Percentiles rank a stretch among this genome's conserved stretches.
Conservation (phyloP, 2,329 filamentous ascomycete species). For the Xylaria sp. region DNA sequence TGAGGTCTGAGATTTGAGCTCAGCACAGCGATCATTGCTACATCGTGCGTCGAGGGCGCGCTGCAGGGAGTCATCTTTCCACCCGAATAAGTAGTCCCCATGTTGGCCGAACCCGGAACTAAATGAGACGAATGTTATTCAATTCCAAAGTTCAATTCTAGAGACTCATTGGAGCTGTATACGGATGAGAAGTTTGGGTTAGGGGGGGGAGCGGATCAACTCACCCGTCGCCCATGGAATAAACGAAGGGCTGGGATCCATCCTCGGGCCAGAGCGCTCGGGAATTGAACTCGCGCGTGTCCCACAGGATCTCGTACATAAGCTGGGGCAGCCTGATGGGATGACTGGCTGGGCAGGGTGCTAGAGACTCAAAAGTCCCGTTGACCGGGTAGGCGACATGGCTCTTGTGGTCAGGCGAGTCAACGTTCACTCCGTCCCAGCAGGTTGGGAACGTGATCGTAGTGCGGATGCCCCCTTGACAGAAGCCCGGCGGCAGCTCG, state of each 20-base stretch:
- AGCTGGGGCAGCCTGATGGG: slow-evolving; percentile 44
- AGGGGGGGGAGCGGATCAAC: neutral
- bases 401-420: slow-evolving; percentile 41
- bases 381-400: slow-evolving; percentile 37
- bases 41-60: slow-evolving; percentile 11
- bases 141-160: too few species aligned
- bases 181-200: neutral
- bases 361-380: slow-evolving; percentile 35
- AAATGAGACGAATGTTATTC: neutral
- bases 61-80: slow-evolving; percentile 46
- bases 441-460: slow-evolving; percentile 38
- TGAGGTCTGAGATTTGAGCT: slow-evolving; percentile 1
- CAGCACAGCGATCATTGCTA: slow-evolving; percentile 3
- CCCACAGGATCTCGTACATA: slow-evolving; percentile 50
- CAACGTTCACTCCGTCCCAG: slow-evolving; percentile 43
- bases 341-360: slow-evolving; percentile 36
- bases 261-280: slow-evolving; percentile 42
- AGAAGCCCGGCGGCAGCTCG: neutral
- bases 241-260: slow-evolving; percentile 40
- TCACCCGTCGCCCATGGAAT: slow-evolving; percentile 38
- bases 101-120: slow-evolving; percentile 42
- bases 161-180: neutral
- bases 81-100: slow-evolving; percentile 48
- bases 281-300: slow-evolving; percentile 42
- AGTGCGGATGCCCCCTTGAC: slow-evolving; percentile 30